Evolutionary conservation across 352 stramenopile genomes (phyloP), one percentile per base, ranked within the genome.

Genomic region (Phytophthora quininea): DNA sequence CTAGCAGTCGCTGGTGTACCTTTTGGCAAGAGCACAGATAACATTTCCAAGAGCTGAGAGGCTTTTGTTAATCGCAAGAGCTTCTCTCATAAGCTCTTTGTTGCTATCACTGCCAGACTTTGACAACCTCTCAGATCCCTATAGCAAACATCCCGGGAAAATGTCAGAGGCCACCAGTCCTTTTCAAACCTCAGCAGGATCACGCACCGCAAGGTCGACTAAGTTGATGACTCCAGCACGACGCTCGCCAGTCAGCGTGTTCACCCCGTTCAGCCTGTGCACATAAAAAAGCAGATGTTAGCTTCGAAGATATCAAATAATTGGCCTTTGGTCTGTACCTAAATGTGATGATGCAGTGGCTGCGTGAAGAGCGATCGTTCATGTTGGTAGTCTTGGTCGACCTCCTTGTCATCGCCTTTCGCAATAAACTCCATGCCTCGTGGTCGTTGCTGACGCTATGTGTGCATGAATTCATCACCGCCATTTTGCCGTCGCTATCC

Each of bases 11-110:
- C 19, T 48, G 29, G 12, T 66, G 15, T 64, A 92, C 85, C 84
- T 93, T 96, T 91, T 93, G 1, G 84, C 82, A 37, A 96, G 76
- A 0, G 89, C 89, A 29, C 73, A 84, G 54, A 96, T 93, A 2
- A 97, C 89, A 46, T 93, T 95, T 35, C 90, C 89, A 29, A 96
- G 69, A 12, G 84, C 75, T 4, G 87, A 92, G 40, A 97, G 70
- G 60, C 88, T 97, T 62, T 96, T 95, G 80, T 95, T 96, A 62
- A 97, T 97, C 12, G 76, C 83, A 48, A 88, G 85, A 5, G 89
- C 84, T 63, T 96, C 89, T 71, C 93, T 95, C 62, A 96, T 65
- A 30, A 94, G 56, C 38, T 94, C 86, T n/a, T 70, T 78, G 58
- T 92, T 80, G 43, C 77, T 82, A 45, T 82, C 82, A 50, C 86